Conservation (phyloP, 768 basidiomycete species). For the Tulasnella sp. region DNA sequence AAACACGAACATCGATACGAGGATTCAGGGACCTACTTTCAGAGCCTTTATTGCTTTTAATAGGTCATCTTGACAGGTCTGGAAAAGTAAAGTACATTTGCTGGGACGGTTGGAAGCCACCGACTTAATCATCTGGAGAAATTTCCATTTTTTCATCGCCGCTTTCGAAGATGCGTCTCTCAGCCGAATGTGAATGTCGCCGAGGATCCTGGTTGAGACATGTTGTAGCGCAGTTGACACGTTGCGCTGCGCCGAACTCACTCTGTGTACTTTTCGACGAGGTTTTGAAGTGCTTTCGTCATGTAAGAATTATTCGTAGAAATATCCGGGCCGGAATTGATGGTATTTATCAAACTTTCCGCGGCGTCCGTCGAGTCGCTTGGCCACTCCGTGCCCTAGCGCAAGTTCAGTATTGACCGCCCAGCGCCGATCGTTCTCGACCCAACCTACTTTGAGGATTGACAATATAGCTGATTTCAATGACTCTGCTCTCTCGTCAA, state of each 20-base stretch:
- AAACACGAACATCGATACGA: background rate
- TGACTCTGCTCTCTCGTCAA: background rate
- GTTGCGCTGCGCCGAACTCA: background rate
- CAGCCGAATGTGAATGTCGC: background rate
- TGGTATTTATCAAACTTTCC: background rate
- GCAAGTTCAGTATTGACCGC: background rate
- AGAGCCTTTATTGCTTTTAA: background rate
- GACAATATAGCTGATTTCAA: background rate
- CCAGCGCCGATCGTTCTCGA: background rate
- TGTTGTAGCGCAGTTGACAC: background rate
- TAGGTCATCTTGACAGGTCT: background rate
- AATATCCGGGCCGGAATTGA: background rate
- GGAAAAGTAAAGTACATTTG: background rate
- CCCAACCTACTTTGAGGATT: background rate
- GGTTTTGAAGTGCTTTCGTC: background rate
- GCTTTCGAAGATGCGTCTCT: background rate
- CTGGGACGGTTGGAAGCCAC: background rate
- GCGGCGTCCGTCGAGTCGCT: background rate
- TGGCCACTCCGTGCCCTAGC: background rate
- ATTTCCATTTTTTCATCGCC: background rate
- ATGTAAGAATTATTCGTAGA: no score
- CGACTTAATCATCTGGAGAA: background rate
- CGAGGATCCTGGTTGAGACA: background rate
- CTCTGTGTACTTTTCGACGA: background rate
- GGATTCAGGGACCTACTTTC: background rate